A percentile compares a stretch with the other conserved stretches of the same genome.
phyloP scores from a whole-genome alignment of 225 moss, liverwort and hornwort species.

The Sphagnum tenellum region DNA sequence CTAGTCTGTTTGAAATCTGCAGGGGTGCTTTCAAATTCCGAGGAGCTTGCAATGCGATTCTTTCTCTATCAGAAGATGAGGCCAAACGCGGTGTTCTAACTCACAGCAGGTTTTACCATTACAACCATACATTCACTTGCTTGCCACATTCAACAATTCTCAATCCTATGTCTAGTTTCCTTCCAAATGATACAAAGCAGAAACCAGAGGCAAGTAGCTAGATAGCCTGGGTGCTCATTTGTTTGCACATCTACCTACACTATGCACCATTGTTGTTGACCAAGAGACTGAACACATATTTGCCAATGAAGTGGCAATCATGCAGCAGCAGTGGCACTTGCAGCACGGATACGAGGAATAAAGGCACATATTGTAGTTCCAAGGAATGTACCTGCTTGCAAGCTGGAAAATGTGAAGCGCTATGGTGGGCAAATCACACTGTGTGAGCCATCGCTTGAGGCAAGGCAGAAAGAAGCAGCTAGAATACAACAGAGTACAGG shows the following conservation, averaged over 20 bases:
- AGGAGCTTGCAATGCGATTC: slow-evolving; percentile 77
- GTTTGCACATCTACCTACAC: too few relatives aligned
- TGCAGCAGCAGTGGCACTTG: slow-evolving; percentile 80
- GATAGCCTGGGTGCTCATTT: neutral
- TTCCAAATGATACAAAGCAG: neutral
- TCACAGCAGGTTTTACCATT: slow-evolving; percentile 57
- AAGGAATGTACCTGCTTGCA: slow-evolving; percentile 51
- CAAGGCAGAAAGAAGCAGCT: slow-evolving; percentile 42
- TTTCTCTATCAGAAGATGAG: slow-evolving; percentile 48
- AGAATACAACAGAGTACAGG: slow-evolving; percentile 41
- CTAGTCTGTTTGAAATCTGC: neutral
- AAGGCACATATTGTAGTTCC: slow-evolving; percentile 63
- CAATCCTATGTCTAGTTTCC: neutral
- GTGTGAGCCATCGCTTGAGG: slow-evolving; percentile 43
- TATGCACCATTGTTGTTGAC: too few relatives aligned
- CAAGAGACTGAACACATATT: too few relatives aligned
- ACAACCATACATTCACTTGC: neutral
- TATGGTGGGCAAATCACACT: slow-evolving; percentile 47
- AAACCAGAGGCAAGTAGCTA: neutral
- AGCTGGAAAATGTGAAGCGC: slow-evolving; percentile 58
- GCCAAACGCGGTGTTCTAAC: slow-evolving; percentile 66
- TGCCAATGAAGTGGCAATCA: slow-evolving; percentile 68
- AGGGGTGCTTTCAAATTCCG: slow-evolving; percentile 81
- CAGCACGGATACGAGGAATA: slow-evolving; percentile 61
- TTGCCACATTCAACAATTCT: neutral